These are phyloP conservation scores for Wakefieldia striispora DNA, from an alignment of 768 basidiomycete species.

Conservation along the genomic window DNA sequence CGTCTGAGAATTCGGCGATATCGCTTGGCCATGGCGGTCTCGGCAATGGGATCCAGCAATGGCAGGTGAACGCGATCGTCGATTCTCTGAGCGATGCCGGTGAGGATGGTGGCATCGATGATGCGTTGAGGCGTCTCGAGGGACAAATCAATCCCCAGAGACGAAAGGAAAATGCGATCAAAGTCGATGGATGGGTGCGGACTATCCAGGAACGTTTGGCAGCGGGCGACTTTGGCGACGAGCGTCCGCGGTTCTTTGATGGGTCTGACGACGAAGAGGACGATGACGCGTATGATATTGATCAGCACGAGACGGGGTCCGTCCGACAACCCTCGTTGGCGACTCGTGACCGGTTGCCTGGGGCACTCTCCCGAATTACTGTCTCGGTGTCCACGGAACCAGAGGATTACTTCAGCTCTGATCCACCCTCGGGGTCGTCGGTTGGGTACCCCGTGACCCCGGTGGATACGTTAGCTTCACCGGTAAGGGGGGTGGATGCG, in stretches of 20 bases:
- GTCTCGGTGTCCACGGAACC: slow-evolving; percentile 19
- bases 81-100: slow-evolving; percentile 73
- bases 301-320: slow-evolving; percentile 33
- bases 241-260: slow-evolving; percentile 54
- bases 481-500: slow-evolving; percentile 35
- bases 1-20: slow-evolving; percentile 39
- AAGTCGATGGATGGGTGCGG: slow-evolving; percentile 82
- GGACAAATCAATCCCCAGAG: slow-evolving; percentile 78
- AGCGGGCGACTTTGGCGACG: slow-evolving; percentile 61
- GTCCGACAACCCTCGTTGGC: slow-evolving; percentile 6
- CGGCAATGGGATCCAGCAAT: slow-evolving; percentile 56
- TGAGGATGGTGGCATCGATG: slow-evolving; percentile 78
- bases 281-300: slow-evolving; percentile 31
- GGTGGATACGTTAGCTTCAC: slow-evolving; percentile 3
- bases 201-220: slow-evolving; percentile 66
- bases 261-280: slow-evolving; percentile 43
- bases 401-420: slow-evolving; percentile 26
- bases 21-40: slow-evolving; percentile 40
- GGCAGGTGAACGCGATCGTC: slow-evolving; percentile 80
- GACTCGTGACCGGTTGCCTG: slow-evolving; percentile 10
- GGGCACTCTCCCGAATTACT: slow-evolving; percentile 19
- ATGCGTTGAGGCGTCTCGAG: slow-evolving; percentile 76
- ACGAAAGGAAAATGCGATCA: slow-evolving; percentile 66
- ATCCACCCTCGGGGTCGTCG: slow-evolving; percentile 13
- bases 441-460: slow-evolving; percentile 15